Evolutionary conservation across 2,329 filamentous ascomycete species (phyloP), one percentile per base, ranked within the genome.

Genomic region (Nemania bipapillata): DNA sequence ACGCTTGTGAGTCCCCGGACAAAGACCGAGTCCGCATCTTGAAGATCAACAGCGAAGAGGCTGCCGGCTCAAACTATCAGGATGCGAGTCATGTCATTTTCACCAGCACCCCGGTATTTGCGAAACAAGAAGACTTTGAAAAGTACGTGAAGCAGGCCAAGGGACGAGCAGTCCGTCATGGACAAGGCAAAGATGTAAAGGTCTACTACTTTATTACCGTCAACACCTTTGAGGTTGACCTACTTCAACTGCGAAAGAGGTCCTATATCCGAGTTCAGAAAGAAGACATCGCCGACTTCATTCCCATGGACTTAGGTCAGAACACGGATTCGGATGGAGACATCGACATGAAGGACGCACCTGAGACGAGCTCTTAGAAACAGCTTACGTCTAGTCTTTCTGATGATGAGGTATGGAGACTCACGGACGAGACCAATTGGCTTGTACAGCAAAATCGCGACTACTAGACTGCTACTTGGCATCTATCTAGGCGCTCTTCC

Each of bases 1-100:
- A 12, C 11, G 37, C 26, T 12, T 24, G 32, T 12, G 24, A 7
- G 20, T 1, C 58, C 54, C 12, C 60, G 37, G 17, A 22, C 9
- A 26, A 53, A 28, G 15, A 62, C 4, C 49, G 56, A 50, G 55
- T 83, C 1, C 74, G 82, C 20, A 69, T 84, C 4, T 76, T 83
- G 58, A 78, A 78, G 35, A 77, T 83, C 37, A 80, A 79, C 72
- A 77, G 77, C 8, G 74, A 77, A 3, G 78, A 81, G 32, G 79
- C 81, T 2, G 80, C 83, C 0, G 83, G 83, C 0, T 79, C 77
- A 26, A 84, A 84, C 66, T 73, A 83, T 12, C 79, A 79, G 11
- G 75, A 78, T 24, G 82, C 82, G 0, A 83, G 81, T 63, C 82
- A 83, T 61, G 74, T 84, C 56, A 77, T 84, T 49, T 83, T 84